Conservation (phyloP, 768 basidiomycete species). For the Russula emetica region DNA sequence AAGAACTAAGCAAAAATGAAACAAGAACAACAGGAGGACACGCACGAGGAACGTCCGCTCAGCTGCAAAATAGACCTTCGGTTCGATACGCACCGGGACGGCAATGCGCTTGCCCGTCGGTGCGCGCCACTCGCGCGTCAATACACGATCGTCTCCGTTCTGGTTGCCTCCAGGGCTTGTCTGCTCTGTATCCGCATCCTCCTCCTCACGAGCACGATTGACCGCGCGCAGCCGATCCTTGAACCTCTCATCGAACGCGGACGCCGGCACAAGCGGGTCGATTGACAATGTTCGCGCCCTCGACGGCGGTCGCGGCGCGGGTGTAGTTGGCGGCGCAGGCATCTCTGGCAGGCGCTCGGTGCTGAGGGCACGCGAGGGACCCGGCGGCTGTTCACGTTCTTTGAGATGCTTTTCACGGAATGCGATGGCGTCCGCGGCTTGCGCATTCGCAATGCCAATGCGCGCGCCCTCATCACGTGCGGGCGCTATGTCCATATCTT, state of each 20-base stretch:
- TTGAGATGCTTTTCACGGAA: slow-evolving; percentile 80
- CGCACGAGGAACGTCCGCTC: slow-evolving; percentile 92
- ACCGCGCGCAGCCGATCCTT: slow-evolving; percentile 57
- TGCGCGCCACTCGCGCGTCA: slow-evolving; percentile 69
- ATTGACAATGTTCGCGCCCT: slow-evolving; percentile 51
- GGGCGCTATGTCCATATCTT: slow-evolving; percentile 59
- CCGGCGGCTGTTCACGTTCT: slow-evolving; percentile 33
- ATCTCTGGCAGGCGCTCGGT: slow-evolving; percentile 42
- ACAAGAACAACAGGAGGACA: slow-evolving; percentile 23
- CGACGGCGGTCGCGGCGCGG: slow-evolving; percentile 22
- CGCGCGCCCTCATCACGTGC: slow-evolving; percentile 80
- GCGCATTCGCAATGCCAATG: slow-evolving; percentile 65
- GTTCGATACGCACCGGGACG: slow-evolving; percentile 93
- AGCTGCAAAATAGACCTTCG: slow-evolving; percentile 96
- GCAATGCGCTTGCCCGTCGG: slow-evolving; percentile 86
- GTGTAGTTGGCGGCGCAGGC: slow-evolving; percentile 30
- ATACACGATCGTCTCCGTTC: slow-evolving; percentile 46
- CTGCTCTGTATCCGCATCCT: slow-evolving; percentile 30
- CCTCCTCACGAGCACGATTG: slow-evolving; percentile 40
- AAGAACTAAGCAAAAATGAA: not conserved
- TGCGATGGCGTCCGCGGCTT: slow-evolving; percentile 80
- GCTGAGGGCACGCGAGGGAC: slow-evolving; percentile 31
- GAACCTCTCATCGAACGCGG: slow-evolving; percentile 79
- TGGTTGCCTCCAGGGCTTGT: slow-evolving; percentile 17
- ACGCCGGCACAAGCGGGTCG: slow-evolving; percentile 79